Percentiles rank a stretch among this genome's conserved stretches.
These are phyloP conservation scores for Neofusicoccum kwambonambiense DNA, from an alignment of 2,329 filamentous ascomycete species.

Conservation along the genomic window DNA sequence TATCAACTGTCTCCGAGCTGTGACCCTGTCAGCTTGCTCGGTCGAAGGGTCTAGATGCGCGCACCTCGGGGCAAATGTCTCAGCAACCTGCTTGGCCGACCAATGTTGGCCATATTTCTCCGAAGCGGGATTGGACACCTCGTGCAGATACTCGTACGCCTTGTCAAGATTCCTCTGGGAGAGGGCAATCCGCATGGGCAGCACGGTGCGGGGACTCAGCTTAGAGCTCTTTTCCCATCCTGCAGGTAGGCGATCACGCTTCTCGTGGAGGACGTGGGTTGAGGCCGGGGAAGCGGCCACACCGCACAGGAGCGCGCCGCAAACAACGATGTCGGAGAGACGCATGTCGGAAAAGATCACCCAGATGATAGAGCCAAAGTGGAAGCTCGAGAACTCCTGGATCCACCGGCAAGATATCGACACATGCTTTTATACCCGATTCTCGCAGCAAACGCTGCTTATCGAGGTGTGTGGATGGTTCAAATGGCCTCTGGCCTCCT, in stretches of 20 bases:
- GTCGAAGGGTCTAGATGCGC: background rate
- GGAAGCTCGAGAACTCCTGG: background rate
- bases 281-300: background rate
- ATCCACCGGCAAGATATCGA: background rate
- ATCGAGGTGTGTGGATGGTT: background rate
- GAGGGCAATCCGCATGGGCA: slow-evolving; percentile 37
- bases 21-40: background rate
- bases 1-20: slow-evolving; percentile 45
- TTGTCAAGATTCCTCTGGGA: slow-evolving; percentile 34
- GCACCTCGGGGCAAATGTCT: slow-evolving; percentile 37
- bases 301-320: background rate
- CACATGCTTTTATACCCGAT: background rate
- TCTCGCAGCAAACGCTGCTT: background rate
- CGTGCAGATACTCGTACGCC: slow-evolving; percentile 30
- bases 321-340: background rate
- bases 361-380: background rate
- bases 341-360: background rate
- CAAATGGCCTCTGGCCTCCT: background rate
- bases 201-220: slow-evolving; percentile 21
- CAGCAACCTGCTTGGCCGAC: slow-evolving; percentile 43
- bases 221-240: background rate
- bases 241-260: background rate
- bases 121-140: slow-evolving; percentile 45
- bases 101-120: slow-evolving; percentile 44
- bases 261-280: background rate